phyloP scores from a whole-genome alignment of 2,329 filamentous ascomycete genomes.

The Diaporthe citrichinensis region DNA sequence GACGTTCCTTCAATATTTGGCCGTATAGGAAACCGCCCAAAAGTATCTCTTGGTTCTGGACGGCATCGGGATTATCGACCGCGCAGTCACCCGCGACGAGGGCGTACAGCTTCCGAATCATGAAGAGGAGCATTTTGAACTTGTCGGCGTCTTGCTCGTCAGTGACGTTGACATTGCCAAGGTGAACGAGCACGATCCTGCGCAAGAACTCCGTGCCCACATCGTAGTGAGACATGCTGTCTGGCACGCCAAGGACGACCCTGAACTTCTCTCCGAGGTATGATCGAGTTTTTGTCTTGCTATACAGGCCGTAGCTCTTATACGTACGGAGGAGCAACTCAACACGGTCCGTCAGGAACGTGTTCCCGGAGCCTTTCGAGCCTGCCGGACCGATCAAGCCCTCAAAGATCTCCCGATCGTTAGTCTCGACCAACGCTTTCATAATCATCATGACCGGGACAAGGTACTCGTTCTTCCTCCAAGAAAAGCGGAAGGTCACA shows the following conservation, averaged over 20 bases:
- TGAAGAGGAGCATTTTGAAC: slow-evolving; percentile 93
- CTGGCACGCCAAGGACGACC: slow-evolving; percentile 85
- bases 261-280: slow-evolving; percentile 94
- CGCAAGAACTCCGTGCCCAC: slow-evolving; percentile 92
- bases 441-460: slow-evolving; percentile 96
- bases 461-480: slow-evolving; percentile 97
- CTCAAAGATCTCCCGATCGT: slow-evolving; percentile 96
- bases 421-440: slow-evolving; percentile 95
- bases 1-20: slow-evolving; percentile 93
- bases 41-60: slow-evolving; percentile 95
- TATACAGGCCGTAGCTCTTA: slow-evolving; percentile 90
- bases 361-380: slow-evolving; percentile 85
- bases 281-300: slow-evolving; percentile 83
- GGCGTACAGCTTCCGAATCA: slow-evolving; percentile 95
- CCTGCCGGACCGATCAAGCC: slow-evolving; percentile 85
- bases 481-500: slow-evolving; percentile 96
- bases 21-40: slow-evolving; percentile 94
- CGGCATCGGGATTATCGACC: slow-evolving; percentile 95
- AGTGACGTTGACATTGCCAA: slow-evolving; percentile 88
- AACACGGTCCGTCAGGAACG: slow-evolving; percentile 94
- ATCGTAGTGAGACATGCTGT: slow-evolving; percentile 88
- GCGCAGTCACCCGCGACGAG: slow-evolving; percentile 93
- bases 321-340: slow-evolving; percentile 94
- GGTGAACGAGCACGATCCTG: slow-evolving; percentile 90
- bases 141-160: slow-evolving; percentile 91